A percentile compares a stretch with the other conserved stretches of the same genome.
Evolutionary conservation across 371 early-diverging fungal genomes (phyloP).

Genomic region (Lichtheimia ramosa): DNA sequence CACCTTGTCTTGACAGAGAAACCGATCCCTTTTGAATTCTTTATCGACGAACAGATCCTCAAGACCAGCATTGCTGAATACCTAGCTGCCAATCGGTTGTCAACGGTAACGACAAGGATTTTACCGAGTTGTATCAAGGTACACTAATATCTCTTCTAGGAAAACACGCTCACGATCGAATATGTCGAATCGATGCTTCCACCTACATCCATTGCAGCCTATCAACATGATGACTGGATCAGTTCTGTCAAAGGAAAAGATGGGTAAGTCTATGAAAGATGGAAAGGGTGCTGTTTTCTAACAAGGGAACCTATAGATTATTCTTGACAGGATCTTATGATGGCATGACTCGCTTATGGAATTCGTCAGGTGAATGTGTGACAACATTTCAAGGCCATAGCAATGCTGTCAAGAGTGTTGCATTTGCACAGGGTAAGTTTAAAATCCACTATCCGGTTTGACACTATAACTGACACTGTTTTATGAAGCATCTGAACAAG

Average conservation of each 20-base stretch:
- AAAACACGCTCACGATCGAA: conserved; percentile 86
- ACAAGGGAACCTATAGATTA: conserved; percentile 22
- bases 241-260: conserved; percentile 64
- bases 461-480: not conserved
- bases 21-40: conserved; percentile 89
- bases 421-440: conserved; percentile 32
- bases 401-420: conserved; percentile 69
- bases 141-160: conserved; percentile 37
- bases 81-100: conserved; percentile 66
- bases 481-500: not conserved
- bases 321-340: conserved; percentile 89
- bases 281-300: not conserved
- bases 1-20: conserved; percentile 59
- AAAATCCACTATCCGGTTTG: not conserved
- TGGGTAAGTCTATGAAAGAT: conserved; percentile 13
- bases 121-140: no score
- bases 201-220: conserved; percentile 73
- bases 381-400: conserved; percentile 69
- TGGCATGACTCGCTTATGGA: conserved; percentile 82
- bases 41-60: conserved; percentile 87
- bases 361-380: conserved; percentile 70
- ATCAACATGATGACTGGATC: conserved; percentile 95
- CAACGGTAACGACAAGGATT: conserved; percentile 59
- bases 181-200: conserved; percentile 90
- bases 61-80: conserved; percentile 75